Evolutionary conservation across 306 rosid species (phyloP).

Genomic region (Calophaca sinica): DNA sequence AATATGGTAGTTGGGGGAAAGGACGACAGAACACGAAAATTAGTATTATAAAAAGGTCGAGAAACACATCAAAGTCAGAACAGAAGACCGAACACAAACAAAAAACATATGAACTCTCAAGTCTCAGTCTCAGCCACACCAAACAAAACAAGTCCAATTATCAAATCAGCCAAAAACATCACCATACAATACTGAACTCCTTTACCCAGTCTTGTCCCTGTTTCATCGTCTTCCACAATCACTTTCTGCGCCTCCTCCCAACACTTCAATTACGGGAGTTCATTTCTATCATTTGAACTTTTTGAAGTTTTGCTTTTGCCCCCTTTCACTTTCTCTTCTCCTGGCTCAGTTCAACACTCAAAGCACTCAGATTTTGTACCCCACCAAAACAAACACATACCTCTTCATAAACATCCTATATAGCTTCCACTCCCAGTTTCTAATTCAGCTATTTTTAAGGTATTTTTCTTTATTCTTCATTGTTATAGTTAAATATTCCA

Average conservation of each 20-base stretch:
- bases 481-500: constrained; percentile 28
- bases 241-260: constrained; percentile 26
- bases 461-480: constrained; percentile 23
- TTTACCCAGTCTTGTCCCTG: constrained; percentile 44
- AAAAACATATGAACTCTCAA: constrained; percentile 17
- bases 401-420: not conserved
- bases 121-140: constrained; percentile 21
- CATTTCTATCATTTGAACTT: not conserved
- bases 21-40: constrained; percentile 27
- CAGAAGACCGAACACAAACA: constrained; percentile 27
- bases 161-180: constrained; percentile 51
- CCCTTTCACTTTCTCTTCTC: not conserved
- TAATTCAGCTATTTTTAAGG: not conserved
- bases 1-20: constrained; percentile 14
- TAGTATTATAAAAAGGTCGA: constrained; percentile 30
- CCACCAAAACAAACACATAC: not conserved
- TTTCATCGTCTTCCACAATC: constrained; percentile 45
- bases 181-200: not conserved
- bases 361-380: not conserved
- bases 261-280: constrained; percentile 45
- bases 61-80: constrained; percentile 22
- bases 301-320: no score
- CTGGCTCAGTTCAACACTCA: not conserved
- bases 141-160: constrained; percentile 37
- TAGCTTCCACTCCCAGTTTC: constrained; percentile 37